phyloP scores from a whole-genome alignment of 768 basidiomycete species.

The Tylopilus balloui region DNA sequence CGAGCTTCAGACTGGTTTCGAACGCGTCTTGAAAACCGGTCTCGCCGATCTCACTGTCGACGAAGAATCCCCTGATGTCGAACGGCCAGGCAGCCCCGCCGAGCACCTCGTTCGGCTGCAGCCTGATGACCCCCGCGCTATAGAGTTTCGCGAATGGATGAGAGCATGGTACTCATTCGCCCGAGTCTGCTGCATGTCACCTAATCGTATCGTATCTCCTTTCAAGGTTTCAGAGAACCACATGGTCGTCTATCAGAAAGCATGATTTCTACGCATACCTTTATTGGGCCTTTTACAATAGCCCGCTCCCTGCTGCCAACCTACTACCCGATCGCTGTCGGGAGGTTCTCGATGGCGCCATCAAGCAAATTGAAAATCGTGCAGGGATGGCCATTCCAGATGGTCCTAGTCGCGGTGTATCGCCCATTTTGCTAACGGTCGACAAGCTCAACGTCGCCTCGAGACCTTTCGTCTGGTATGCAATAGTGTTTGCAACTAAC shows the following conservation, averaged over 20 bases:
- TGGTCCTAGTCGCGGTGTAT: slow-evolving; percentile 48
- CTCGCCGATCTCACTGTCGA: slow-evolving; percentile 54
- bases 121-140: slow-evolving; percentile 60
- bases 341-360: slow-evolving; percentile 51
- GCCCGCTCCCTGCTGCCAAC: slow-evolving; percentile 50
- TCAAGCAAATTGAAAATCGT: slow-evolving; percentile 66
- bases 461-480: slow-evolving; percentile 68
- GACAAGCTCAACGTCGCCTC: slow-evolving; percentile 68
- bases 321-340: slow-evolving; percentile 43
- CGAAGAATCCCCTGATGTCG: slow-evolving; percentile 46
- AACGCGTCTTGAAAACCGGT: slow-evolving; percentile 62
- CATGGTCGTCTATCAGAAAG: slow-evolving; percentile 66
- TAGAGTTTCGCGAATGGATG: slow-evolving; percentile 66
- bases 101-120: slow-evolving; percentile 58
- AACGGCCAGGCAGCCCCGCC: slow-evolving; percentile 56
- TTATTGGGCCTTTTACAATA: slow-evolving; percentile 79
- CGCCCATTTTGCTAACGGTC: slow-evolving; percentile 66
- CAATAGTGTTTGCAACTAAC: slow-evolving; percentile 46
- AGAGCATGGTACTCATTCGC: slow-evolving; percentile 44
- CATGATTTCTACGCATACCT: slow-evolving; percentile 70
- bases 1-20: slow-evolving; percentile 57
- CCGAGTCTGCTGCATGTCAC: background rate
- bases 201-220: background rate
- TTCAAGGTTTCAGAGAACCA: slow-evolving; percentile 63
- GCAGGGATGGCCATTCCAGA: slow-evolving; percentile 61